Evolutionary conservation across 495 filamentous ascomycete species (phyloP).

Genomic region (Mytilinidion resinicola): DNA sequence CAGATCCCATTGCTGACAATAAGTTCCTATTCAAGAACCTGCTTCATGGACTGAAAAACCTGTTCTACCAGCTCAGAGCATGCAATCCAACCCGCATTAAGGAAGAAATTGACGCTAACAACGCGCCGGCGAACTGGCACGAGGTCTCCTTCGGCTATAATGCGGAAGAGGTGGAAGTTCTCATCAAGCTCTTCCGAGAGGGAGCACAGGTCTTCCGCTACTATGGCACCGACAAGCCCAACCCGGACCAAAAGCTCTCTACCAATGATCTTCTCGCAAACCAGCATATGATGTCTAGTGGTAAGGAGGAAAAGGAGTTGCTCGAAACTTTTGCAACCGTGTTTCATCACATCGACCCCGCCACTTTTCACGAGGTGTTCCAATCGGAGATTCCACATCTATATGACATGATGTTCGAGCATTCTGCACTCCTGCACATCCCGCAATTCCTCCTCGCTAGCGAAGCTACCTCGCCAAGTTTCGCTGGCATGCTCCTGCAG

Average conservation of each 20-base stretch:
- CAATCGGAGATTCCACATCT: conserved; percentile 93
- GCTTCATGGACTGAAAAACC: conserved; percentile 95
- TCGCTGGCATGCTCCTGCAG: conserved; percentile 94
- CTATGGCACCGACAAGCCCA: conserved; percentile 80
- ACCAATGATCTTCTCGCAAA: conserved; percentile 86
- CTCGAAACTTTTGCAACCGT: conserved; percentile 97
- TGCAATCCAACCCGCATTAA: conserved; percentile 61
- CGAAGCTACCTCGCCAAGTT: conserved; percentile 94
- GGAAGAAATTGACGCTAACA: conserved; percentile 58
- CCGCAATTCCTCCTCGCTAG: conserved; percentile 97
- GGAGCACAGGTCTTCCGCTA: conserved; percentile 94
- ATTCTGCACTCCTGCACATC: conserved; percentile 86
- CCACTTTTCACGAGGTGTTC: conserved; percentile 98
- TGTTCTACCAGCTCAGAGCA: conserved; percentile 87
- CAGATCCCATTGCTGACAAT: conserved; percentile 94
- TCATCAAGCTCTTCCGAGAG: conserved; percentile 95
- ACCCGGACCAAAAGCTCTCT: conserved; percentile 67
- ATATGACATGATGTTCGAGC: conserved; percentile 96
- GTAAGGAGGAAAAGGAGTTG: conserved; percentile 95
- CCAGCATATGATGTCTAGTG: conserved; percentile 83
- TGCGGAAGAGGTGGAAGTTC: conserved; percentile 91
- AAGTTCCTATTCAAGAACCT: conserved; percentile 97
- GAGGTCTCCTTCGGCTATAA: conserved; percentile 97
- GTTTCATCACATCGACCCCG: conserved; percentile 97
- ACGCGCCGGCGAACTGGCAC: conserved; percentile 83